Evolutionary conservation across 148 eudicot genomes (phyloP).

Genomic region (Chenopodium formosanum): DNA sequence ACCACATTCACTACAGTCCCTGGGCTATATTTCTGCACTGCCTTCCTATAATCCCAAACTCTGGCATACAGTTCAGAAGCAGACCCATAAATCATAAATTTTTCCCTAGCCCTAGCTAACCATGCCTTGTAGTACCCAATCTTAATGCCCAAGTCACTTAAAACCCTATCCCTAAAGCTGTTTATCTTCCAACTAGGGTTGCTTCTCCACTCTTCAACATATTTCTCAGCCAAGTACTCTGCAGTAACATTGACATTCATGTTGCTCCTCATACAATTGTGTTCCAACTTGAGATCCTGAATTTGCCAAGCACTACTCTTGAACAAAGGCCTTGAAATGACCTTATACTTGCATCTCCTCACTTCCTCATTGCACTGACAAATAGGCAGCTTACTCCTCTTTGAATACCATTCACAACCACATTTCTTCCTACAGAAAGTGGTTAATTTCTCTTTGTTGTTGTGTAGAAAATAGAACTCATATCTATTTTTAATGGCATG

Average conservation of each 20-base stretch:
- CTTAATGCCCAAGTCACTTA: not conserved
- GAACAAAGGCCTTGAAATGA: not conserved
- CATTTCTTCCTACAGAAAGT: not conserved
- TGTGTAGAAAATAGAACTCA: not conserved
- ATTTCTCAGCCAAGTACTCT: not conserved
- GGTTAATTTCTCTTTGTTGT: not conserved
- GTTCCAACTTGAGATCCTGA: fast-evolving
- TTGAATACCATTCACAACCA: not conserved
- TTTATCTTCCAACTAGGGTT: not conserved
- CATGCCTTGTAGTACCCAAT: not conserved
- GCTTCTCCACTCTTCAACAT: not conserved
- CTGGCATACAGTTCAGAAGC: too few species aligned
- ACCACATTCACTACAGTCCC: too few species aligned
- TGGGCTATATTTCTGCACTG: too few species aligned
- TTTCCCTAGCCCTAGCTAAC: not conserved
- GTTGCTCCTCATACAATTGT: not conserved
- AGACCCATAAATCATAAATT: not conserved
- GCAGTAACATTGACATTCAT: not conserved
- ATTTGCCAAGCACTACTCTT: not conserved
- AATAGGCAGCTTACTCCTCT: not conserved
- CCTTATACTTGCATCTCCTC: not conserved
- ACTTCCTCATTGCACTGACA: not conserved
- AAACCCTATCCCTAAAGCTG: not conserved
- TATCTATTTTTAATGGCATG: not conserved
- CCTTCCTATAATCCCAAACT: too few species aligned